Evolutionary conservation across 768 basidiomycete genomes (phyloP).

Genomic region (Lentinus brumalis): DNA sequence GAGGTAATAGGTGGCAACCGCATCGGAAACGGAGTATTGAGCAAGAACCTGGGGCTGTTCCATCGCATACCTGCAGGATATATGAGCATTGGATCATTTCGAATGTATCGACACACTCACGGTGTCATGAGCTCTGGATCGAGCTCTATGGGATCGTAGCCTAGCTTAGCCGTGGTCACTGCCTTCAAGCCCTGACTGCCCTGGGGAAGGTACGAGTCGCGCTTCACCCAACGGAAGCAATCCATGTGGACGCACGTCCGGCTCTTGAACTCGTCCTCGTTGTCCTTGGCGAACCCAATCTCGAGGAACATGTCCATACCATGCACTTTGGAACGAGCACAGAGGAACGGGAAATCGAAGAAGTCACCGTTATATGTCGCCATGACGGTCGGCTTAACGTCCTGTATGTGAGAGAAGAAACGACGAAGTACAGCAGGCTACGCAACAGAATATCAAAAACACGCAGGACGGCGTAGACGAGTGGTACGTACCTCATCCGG

Average conservation of each 20-base stretch:
- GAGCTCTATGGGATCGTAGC: conserved; percentile 95
- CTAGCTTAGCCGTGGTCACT: conserved; percentile 93
- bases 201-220: conserved; percentile 97
- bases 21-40: conserved; percentile 99
- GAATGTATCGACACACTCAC: conserved; percentile 49
- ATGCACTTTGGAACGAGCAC: conserved; percentile 78
- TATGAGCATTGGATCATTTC: conserved; percentile 4
- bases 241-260: conserved; percentile 96
- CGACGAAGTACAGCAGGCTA: conserved; percentile 79
- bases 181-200: conserved; percentile 98
- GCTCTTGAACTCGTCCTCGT: conserved; percentile 94
- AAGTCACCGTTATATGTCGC: conserved; percentile 99
- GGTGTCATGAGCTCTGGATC: conserved; percentile 99
- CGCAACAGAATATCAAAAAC: background rate
- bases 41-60: conserved; percentile 95
- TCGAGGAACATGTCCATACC: conserved; percentile 97
- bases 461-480: background rate
- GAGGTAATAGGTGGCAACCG: conserved; percentile 98
- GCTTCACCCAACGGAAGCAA: conserved; percentile 99
- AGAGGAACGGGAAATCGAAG: conserved; percentile 98
- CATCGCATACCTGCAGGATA: conserved; percentile 79
- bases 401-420: conserved; percentile 94
- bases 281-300: conserved; percentile 89
- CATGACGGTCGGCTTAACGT: conserved; percentile 94
- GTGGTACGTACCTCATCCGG: conserved; percentile 72